phyloP scores from a whole-genome alignment of 805 yeast genomes.

The Cyberlindnera mississippiensis region DNA sequence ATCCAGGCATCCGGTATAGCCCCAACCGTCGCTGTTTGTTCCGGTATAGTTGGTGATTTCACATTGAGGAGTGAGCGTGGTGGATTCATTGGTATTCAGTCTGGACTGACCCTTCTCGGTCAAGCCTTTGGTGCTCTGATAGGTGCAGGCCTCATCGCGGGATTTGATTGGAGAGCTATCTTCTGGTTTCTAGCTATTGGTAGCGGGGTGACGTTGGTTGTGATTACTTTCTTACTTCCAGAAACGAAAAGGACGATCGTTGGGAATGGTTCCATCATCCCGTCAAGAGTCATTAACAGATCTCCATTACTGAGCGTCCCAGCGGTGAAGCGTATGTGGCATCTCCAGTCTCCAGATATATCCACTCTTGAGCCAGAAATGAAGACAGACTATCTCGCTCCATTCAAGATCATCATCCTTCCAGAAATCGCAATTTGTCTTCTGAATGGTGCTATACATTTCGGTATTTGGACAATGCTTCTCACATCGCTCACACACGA shows the following conservation, averaged over 20 bases:
- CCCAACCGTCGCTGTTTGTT: slow-evolving; percentile 65
- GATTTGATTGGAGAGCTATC: slow-evolving; percentile 69
- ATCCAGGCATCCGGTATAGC: slow-evolving; percentile 77
- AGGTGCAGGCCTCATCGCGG: slow-evolving; percentile 41
- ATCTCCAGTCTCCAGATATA: slow-evolving; percentile 30
- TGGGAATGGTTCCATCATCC: slow-evolving; percentile 69
- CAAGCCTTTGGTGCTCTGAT: slow-evolving; percentile 79
- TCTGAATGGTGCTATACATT: slow-evolving; percentile 58
- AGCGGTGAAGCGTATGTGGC: slow-evolving; percentile 18
- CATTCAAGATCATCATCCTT: slow-evolving; percentile 41
- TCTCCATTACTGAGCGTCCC: slow-evolving; percentile 39
- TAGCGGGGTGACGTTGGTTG: slow-evolving; percentile 41
- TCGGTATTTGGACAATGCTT: slow-evolving; percentile 65
- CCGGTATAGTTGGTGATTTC: slow-evolving; percentile 73
- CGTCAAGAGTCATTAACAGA: slow-evolving; percentile 37
- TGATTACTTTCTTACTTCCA: slow-evolving; percentile 46
- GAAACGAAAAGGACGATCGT: slow-evolving; percentile 72
- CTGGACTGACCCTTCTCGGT: slow-evolving; percentile 66
- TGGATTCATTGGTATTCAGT: slow-evolving; percentile 57
- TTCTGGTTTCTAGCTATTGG: slow-evolving; percentile 73
- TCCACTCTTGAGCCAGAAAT: slow-evolving; percentile 27
- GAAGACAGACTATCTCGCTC: slow-evolving; percentile 30
- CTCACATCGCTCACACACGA: slow-evolving; percentile 61
- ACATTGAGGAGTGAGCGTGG: slow-evolving; percentile 68
- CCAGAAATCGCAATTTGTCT: slow-evolving; percentile 46